Percentiles rank a stretch among this genome's conserved stretches.
phyloP scores from a whole-genome alignment of 2,329 filamentous ascomycete species.

The Fusarium bactridioides region DNA sequence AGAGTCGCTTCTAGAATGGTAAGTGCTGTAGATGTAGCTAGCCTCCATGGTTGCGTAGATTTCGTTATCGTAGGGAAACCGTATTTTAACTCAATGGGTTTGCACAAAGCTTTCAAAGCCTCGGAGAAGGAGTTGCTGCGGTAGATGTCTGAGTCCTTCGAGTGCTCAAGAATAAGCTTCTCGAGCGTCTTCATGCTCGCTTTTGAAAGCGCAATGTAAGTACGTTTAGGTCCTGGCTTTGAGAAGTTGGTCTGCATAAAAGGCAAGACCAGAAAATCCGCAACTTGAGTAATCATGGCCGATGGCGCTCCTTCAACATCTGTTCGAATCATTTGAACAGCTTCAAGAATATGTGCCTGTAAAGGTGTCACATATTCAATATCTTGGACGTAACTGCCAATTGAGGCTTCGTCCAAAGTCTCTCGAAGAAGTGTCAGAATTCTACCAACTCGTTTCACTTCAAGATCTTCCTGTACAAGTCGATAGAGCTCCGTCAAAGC shows the following conservation, averaged over 20 bases:
- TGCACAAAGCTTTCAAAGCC: slow-evolving; percentile 71
- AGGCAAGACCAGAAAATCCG: slow-evolving; percentile 75
- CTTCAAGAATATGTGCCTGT: slow-evolving; percentile 73
- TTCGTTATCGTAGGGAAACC: slow-evolving; percentile 76
- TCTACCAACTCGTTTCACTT: slow-evolving; percentile 67
- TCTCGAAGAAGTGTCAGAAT: slow-evolving; percentile 76
- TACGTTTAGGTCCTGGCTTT: slow-evolving; percentile 64
- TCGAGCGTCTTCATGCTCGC: slow-evolving; percentile 77
- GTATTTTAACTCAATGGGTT: slow-evolving; percentile 82
- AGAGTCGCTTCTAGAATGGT: slow-evolving; percentile 73
- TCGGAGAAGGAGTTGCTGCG: slow-evolving; percentile 70
- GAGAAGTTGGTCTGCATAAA: slow-evolving; percentile 57
- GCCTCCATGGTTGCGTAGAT: slow-evolving; percentile 77
- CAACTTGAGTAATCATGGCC: slow-evolving; percentile 72
- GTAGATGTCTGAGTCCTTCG: slow-evolving; percentile 73
- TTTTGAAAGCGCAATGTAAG: slow-evolving; percentile 90
- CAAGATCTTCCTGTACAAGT: slow-evolving; percentile 71
- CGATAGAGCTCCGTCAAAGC: slow-evolving; percentile 80
- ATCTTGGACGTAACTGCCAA: slow-evolving; percentile 74
- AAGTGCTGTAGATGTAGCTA: slow-evolving; percentile 76
- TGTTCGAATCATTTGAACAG: slow-evolving; percentile 72
- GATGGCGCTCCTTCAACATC: slow-evolving; percentile 71
- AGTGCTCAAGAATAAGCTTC: slow-evolving; percentile 65
- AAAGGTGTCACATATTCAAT: slow-evolving; percentile 76
- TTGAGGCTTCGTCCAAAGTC: slow-evolving; percentile 74